Evolutionary conservation across 306 rosid species (phyloP).

Genomic region (Trifolium fragiferum): DNA sequence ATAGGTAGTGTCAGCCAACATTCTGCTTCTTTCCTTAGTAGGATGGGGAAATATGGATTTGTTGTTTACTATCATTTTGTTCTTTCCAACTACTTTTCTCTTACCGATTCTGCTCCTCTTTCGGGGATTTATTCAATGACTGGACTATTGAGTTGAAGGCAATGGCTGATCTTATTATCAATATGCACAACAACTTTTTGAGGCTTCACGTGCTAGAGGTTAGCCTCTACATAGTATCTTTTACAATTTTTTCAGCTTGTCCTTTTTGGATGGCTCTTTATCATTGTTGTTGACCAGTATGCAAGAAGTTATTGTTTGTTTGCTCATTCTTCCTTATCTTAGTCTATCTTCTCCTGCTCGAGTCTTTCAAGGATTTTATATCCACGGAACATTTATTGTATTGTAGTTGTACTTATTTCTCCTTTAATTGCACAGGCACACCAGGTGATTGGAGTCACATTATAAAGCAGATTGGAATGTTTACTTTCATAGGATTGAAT

Average conservation of each 20-base stretch:
- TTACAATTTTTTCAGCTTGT: neutral
- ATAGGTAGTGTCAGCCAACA: slow-evolving; percentile 59
- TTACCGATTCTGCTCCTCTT: slow-evolving; percentile 19
- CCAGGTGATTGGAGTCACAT: slow-evolving; percentile 99
- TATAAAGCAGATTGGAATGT: slow-evolving; percentile 98
- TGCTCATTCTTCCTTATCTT: slow-evolving; percentile 31
- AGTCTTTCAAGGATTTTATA: slow-evolving; percentile 9
- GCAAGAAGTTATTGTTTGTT: slow-evolving; percentile 1
- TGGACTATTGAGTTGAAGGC: slow-evolving; percentile 97
- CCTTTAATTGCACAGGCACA: slow-evolving; percentile 63
- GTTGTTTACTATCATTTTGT: neutral
- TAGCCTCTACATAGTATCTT: slow-evolving; percentile 37
- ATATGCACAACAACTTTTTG: slow-evolving; percentile 94
- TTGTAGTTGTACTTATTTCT: neutral
- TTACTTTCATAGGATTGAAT: slow-evolving; percentile 94
- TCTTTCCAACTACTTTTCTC: neutral
- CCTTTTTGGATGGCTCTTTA: slow-evolving; percentile 23
- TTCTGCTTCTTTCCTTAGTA: slow-evolving; percentile 12
- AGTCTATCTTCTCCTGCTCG: neutral
- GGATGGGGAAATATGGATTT: slow-evolving; percentile 17
- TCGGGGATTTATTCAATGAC: slow-evolving; percentile 77
- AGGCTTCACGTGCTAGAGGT: slow-evolving; percentile 82
- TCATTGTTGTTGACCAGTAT: neutral
- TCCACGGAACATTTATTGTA: neutral
- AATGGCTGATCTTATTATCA: slow-evolving; percentile 97